Percentiles rank a stretch among this genome's conserved stretches.
Evolutionary conservation across 2,329 filamentous ascomycete species (phyloP).

Genomic region (Boeremia exigua): DNA sequence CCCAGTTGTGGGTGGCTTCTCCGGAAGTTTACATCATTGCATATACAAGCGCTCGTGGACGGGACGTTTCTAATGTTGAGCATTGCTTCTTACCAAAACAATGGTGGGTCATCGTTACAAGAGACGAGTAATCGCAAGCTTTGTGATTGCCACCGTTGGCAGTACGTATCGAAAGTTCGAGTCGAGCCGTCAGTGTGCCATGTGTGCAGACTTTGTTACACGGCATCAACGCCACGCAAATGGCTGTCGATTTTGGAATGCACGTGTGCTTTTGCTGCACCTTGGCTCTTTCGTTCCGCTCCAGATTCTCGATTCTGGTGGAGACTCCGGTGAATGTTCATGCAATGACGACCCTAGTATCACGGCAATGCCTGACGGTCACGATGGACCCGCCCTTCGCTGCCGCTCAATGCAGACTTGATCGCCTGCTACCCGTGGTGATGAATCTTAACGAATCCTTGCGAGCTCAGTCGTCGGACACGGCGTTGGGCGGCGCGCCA

Average conservation of each 20-base stretch:
- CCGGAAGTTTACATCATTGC: not conserved
- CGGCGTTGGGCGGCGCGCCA: constrained; percentile 3
- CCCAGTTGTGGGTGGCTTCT: too few relatives aligned
- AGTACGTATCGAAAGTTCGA: not conserved
- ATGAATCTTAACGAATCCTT: not conserved
- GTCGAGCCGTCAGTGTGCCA: not conserved
- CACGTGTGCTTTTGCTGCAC: constrained; percentile 7
- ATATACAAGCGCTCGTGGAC: not conserved
- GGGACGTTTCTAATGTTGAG: not conserved
- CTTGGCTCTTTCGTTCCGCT: not conserved
- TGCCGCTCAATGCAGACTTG: not conserved
- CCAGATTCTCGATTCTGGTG: not conserved
- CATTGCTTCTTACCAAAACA: constrained; percentile 3
- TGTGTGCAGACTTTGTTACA: not conserved
- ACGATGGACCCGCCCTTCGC: not conserved
- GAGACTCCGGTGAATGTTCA: constrained; percentile 1
- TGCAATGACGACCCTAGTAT: not conserved
- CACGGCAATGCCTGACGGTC: not conserved
- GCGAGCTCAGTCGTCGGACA: not conserved
- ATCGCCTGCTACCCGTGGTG: not conserved
- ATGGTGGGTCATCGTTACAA: not conserved
- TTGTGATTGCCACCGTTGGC: not conserved
- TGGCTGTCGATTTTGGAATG: not conserved
- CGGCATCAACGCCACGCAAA: constrained; percentile 1
- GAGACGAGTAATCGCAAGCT: not conserved